A percentile compares a stretch with the other conserved stretches of the same genome.
Evolutionary conservation across 352 stramenopile genomes (phyloP).

Genomic region (Pythium apleroticum): DNA sequence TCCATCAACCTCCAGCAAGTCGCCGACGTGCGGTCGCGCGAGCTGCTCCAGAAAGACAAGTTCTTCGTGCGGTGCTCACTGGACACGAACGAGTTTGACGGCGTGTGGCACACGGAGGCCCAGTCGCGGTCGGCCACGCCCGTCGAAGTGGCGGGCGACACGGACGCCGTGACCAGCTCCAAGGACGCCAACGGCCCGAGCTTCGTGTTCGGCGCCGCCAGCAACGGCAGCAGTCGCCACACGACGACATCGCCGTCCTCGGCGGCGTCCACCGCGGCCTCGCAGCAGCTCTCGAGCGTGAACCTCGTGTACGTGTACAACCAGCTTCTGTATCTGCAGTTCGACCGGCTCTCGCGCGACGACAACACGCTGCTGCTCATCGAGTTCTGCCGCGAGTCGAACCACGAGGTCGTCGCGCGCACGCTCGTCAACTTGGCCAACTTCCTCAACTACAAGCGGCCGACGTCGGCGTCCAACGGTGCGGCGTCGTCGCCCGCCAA

Average conservation of each 20-base stretch:
- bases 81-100: slow-evolving; percentile 83
- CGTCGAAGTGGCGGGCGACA: slow-evolving; percentile 32
- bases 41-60: slow-evolving; percentile 55
- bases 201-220: slow-evolving; percentile 21
- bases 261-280: slow-evolving; percentile 8
- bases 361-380: slow-evolving; percentile 85
- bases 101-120: slow-evolving; percentile 81
- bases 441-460: slow-evolving; percentile 59
- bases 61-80: slow-evolving; percentile 86
- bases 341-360: slow-evolving; percentile 78
- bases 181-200: slow-evolving; percentile 12
- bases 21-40: slow-evolving; percentile 56
- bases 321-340: slow-evolving; percentile 81
- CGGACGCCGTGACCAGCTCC: slow-evolving; percentile 7
- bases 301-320: slow-evolving; percentile 69
- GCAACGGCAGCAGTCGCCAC: background rate
- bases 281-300: background rate
- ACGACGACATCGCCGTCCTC: slow-evolving; percentile 17
- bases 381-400: slow-evolving; percentile 74
- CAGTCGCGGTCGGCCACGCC: slow-evolving; percentile 57
- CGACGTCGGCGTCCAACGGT: slow-evolving; percentile 16
- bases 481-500: slow-evolving; percentile 24
- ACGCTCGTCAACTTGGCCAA: slow-evolving; percentile 82
- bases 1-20: slow-evolving; percentile 65
- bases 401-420: slow-evolving; percentile 74